Percentiles rank a stretch among this genome's conserved stretches.
Evolutionary conservation across 1,284 basidiomycete species (phyloP).

Genomic region (Pascua guehoae): DNA sequence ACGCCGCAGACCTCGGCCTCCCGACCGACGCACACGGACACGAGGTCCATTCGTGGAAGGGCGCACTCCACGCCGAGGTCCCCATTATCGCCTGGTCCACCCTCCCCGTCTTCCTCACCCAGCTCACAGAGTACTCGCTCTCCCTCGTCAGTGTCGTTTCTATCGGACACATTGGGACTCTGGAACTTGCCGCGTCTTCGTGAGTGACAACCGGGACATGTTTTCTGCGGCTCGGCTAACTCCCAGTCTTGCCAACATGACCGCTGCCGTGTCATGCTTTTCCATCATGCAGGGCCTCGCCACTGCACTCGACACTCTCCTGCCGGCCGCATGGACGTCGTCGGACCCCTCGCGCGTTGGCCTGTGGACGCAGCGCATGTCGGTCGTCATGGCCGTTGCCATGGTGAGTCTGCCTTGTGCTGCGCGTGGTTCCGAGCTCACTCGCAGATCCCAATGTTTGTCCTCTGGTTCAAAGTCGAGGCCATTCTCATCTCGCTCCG

Average conservation of each 20-base stretch:
- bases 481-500: constrained; percentile 68
- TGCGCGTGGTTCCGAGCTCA: constrained; percentile 41
- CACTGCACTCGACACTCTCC: constrained; percentile 79
- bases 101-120: constrained; percentile 46
- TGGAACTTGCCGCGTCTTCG: constrained; percentile 70
- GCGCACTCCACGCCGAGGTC: constrained; percentile 30
- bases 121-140: constrained; percentile 50
- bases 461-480: constrained; percentile 75
- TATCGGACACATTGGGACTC: constrained; percentile 75
- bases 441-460: constrained; percentile 40
- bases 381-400: constrained; percentile 60
- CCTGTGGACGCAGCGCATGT: constrained; percentile 84
- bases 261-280: constrained; percentile 54
- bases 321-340: constrained; percentile 88
- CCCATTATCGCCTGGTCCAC: constrained; percentile 38
- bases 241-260: constrained; percentile 18
- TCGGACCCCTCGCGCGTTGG: constrained; percentile 76
- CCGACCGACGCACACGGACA: constrained; percentile 25
- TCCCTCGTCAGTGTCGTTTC: constrained; percentile 58
- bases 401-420: constrained; percentile 53
- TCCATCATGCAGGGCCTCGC: constrained; percentile 81
- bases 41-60: constrained; percentile 10
- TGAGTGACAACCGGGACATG: too few relatives aligned
- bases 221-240: too few relatives aligned
- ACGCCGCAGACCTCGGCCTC: constrained; percentile 44